A percentile compares a stretch with the other conserved stretches of the same genome.
These are phyloP conservation scores for Alternaria incomplexa DNA, from an alignment of 2,329 filamentous ascomycete genomes.

Conservation along the genomic window DNA sequence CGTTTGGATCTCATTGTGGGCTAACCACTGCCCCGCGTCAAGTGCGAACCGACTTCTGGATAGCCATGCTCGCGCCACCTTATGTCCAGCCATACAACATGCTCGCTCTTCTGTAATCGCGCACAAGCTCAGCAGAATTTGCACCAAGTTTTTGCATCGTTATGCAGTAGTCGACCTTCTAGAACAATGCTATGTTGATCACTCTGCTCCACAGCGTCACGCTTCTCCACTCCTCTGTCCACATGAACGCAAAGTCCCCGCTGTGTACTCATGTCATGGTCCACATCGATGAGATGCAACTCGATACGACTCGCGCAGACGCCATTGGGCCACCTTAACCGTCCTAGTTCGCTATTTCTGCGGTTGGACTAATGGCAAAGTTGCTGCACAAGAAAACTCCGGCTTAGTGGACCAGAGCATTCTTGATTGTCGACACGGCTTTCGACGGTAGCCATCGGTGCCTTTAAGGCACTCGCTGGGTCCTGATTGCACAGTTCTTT, in stretches of 20 bases:
- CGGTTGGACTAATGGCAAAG: neutral
- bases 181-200: slow-evolving; percentile 3
- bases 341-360: neutral
- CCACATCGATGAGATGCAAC: slow-evolving; percentile 9
- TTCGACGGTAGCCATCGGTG: neutral
- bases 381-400: neutral
- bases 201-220: slow-evolving; percentile 8
- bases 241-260: neutral
- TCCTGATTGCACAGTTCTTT: neutral
- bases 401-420: neutral
- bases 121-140: neutral
- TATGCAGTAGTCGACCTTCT: slow-evolving; percentile 11
- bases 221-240: neutral
- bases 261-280: slow-evolving; percentile 2
- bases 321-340: neutral
- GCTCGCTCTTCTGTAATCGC: neutral
- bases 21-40: neutral
- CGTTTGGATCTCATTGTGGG: neutral
- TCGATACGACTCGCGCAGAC: slow-evolving; percentile 2
- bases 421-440: neutral
- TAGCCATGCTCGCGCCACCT: neutral
- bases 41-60: neutral
- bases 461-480: neutral
- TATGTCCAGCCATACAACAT: neutral
- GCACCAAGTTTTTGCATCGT: slow-evolving; percentile 2